Conservation (phyloP, 768 basidiomycete genomes). For the Lanmaoa pseudosensibilis region DNA sequence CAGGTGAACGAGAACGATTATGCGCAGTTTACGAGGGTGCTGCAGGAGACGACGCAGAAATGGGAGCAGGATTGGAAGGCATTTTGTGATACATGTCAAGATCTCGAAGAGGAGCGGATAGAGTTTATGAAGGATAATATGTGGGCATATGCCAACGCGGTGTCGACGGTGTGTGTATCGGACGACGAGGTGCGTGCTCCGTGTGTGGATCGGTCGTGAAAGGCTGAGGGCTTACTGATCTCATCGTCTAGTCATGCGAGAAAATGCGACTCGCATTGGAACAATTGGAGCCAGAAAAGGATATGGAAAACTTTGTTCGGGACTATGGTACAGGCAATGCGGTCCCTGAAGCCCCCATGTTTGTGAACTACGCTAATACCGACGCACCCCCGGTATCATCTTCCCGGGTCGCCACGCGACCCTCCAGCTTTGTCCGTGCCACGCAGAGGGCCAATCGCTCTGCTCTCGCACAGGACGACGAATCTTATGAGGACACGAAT, state of each 20-base stretch:
- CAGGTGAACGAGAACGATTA: slow-evolving; percentile 91
- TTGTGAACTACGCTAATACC: slow-evolving; percentile 76
- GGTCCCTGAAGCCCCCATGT: slow-evolving; percentile 86
- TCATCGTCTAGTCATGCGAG: slow-evolving; percentile 76
- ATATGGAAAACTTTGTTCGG: slow-evolving; percentile 86
- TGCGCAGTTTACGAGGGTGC: slow-evolving; percentile 75
- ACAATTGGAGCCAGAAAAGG: slow-evolving; percentile 81
- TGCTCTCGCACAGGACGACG: slow-evolving; percentile 40
- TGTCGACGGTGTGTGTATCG: slow-evolving; percentile 92
- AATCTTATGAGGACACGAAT: slow-evolving; percentile 50
- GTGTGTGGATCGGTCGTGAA: background rate
- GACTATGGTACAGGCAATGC: slow-evolving; percentile 85
- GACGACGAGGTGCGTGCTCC: slow-evolving; percentile 81
- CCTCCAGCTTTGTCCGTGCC: slow-evolving; percentile 52
- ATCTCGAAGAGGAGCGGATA: slow-evolving; percentile 92
- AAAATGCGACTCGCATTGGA: slow-evolving; percentile 83
- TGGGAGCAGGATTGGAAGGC: slow-evolving; percentile 95
- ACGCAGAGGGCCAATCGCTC: slow-evolving; percentile 36
- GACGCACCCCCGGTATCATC: slow-evolving; percentile 63
- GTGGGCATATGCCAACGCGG: slow-evolving; percentile 94
- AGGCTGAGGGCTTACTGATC: background rate
- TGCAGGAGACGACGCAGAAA: slow-evolving; percentile 75
- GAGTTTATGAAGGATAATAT: slow-evolving; percentile 94
- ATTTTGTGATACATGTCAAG: slow-evolving; percentile 94
- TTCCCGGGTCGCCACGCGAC: slow-evolving; percentile 54